These are phyloP conservation scores for Entomortierella chlamydospora DNA, from an alignment of 192 early-diverging fungal genomes.

Conservation along the genomic window DNA sequence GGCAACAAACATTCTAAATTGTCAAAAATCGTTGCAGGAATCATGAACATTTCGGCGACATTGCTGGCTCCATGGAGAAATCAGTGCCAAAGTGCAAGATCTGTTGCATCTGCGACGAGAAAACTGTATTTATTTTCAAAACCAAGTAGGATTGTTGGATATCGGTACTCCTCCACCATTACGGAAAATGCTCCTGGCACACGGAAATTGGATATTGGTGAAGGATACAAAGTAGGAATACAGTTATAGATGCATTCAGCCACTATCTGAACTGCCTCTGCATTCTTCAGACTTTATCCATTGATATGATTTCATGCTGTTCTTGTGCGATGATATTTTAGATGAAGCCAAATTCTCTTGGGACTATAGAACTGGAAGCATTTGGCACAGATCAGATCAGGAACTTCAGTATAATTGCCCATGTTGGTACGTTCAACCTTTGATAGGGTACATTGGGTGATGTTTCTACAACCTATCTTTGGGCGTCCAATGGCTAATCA, in stretches of 20 bases:
- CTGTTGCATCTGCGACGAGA: not conserved
- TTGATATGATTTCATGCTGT: too few relatives aligned
- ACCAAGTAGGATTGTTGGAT: not conserved
- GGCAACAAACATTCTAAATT: not conserved
- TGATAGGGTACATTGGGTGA: too few relatives aligned
- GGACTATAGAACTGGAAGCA: constrained; percentile 65
- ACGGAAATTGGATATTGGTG: constrained; percentile 12
- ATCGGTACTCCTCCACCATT: not conserved
- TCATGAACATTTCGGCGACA: constrained; percentile 7
- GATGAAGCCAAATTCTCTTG: constrained; percentile 26
- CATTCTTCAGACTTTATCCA: not conserved
- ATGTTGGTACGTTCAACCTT: constrained; percentile 65
- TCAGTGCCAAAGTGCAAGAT: not conserved
- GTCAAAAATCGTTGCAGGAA: constrained; percentile 3
- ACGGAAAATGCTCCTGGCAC: not conserved
- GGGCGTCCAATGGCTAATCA: too few relatives aligned
- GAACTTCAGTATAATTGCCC: constrained; percentile 93
- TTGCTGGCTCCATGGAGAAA: constrained; percentile 2
- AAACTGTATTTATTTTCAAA: not conserved
- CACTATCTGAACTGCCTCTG: too few relatives aligned
- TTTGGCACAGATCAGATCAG: constrained; percentile 88
- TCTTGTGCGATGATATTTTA: constrained; percentile 7
- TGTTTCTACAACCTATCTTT: too few relatives aligned
- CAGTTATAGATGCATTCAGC: too few relatives aligned
- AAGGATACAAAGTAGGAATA: constrained; percentile 28